phyloP scores from a whole-genome alignment of 192 early-diverging fungal species.

The Podila epicladia region DNA sequence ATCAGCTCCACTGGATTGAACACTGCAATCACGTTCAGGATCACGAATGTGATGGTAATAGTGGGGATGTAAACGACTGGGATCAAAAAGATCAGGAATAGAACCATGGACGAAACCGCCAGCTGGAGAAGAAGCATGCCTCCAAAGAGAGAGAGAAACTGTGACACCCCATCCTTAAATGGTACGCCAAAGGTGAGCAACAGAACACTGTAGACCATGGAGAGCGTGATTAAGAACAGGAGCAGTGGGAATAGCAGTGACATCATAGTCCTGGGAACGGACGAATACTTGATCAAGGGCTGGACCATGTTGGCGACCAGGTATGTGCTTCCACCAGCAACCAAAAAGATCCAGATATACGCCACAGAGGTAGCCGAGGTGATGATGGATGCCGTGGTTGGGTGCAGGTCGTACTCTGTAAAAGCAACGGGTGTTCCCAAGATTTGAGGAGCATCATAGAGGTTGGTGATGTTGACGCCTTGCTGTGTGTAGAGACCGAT shows the following conservation, averaged over 20 bases:
- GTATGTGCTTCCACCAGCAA: constrained; percentile 44
- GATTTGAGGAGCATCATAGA: constrained; percentile 19
- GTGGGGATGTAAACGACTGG: constrained; percentile 38
- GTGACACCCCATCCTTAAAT: constrained; percentile 12
- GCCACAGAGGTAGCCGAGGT: constrained; percentile 42
- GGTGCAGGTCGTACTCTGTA: constrained; percentile 41
- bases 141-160: constrained; percentile 37
- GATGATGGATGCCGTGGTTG: constrained; percentile 30
- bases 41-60: constrained; percentile 43
- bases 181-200: constrained; percentile 31
- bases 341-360: constrained; percentile 49
- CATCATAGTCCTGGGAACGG: constrained; percentile 15
- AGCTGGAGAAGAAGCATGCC: constrained; percentile 42
- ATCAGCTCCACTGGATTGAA: constrained; percentile 51
- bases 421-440: constrained; percentile 41
- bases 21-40: constrained; percentile 51
- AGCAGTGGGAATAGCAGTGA: constrained; percentile 16
- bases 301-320: constrained; percentile 40
- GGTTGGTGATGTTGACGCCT: neutral
- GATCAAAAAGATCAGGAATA: constrained; percentile 42
- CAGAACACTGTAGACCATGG: constrained; percentile 26
- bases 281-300: constrained; percentile 18
- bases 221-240: constrained; percentile 15
- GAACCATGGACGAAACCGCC: constrained; percentile 33
- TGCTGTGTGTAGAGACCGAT: neutral